Conservation (phyloP, 768 basidiomycete genomes). For the Boletus barrowsii region DNA sequence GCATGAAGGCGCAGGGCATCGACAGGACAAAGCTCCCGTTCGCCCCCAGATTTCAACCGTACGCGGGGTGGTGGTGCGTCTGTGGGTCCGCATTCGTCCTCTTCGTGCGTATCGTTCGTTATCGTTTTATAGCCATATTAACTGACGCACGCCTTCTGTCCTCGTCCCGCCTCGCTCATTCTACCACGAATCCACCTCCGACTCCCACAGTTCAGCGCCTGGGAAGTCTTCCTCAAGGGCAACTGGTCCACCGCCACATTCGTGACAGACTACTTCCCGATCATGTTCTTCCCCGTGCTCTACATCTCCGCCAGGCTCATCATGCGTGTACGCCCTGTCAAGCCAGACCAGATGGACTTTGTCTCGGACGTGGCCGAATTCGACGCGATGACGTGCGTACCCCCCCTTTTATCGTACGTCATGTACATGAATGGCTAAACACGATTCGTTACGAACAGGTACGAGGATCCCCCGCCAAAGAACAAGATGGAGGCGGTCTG, state of each 20-base stretch:
- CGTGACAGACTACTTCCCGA: conserved; percentile 42
- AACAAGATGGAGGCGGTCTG: conserved; percentile 28
- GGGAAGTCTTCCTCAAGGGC: conserved; percentile 39
- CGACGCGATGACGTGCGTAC: conserved; percentile 27
- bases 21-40: conserved; percentile 48
- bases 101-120: conserved; percentile 33
- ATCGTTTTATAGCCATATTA: neutral
- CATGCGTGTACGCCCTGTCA: conserved; percentile 12
- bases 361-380: conserved; percentile 25
- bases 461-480: conserved; percentile 28
- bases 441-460: conserved; percentile 3
- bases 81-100: conserved; percentile 27
- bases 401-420: neutral
- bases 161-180: neutral
- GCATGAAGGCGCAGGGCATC: conserved; percentile 48
- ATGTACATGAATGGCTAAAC: neutral
- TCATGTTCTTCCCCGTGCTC: conserved; percentile 46
- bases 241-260: conserved; percentile 39
- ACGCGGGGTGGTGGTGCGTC: conserved; percentile 37
- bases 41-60: conserved; percentile 39
- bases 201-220: conserved; percentile 35
- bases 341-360: conserved; percentile 28
- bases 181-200: too few relatives aligned
- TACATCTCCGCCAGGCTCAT: conserved; percentile 33
- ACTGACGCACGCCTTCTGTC: neutral